These are phyloP conservation scores for Chlamydomonas schloesseri DNA, from an alignment of 139 green algal genomes.

Conservation along the genomic window DNA sequence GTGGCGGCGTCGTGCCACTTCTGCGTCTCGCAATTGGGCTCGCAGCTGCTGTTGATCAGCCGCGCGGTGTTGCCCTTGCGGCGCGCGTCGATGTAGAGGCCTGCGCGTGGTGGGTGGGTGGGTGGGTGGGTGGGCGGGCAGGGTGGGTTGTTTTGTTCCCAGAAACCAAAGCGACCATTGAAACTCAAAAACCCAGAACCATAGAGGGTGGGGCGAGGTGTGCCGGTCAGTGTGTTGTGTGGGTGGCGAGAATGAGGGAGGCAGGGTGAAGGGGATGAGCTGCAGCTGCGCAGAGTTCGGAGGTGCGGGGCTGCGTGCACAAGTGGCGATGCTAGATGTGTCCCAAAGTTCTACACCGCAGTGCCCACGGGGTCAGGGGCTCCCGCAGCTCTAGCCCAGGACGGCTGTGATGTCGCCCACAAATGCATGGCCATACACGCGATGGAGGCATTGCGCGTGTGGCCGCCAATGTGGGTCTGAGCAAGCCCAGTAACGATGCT, in stretches of 20 bases:
- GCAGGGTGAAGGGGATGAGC: too few species aligned
- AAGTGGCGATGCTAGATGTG: too few species aligned
- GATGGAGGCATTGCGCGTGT: not conserved
- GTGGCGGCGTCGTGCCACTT: conserved; percentile 81
- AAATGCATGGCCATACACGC: not conserved
- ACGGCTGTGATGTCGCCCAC: not conserved
- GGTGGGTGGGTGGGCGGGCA: not conserved
- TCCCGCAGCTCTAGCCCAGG: conserved; percentile 23
- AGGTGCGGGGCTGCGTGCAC: too few species aligned
- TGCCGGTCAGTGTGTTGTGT: too few species aligned
- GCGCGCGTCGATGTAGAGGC: conserved; percentile 87
- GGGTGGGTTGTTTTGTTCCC: too few species aligned
- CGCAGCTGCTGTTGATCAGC: conserved; percentile 90
- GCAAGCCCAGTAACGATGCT: too few species aligned
- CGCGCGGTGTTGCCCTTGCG: conserved; percentile 82
- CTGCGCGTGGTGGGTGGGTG: not conserved
- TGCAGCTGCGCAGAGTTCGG: too few species aligned
- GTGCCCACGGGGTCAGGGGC: not conserved
- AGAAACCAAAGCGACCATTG: too few species aligned
- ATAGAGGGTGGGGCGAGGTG: too few species aligned
- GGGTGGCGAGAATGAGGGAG: too few species aligned
- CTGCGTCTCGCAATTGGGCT: conserved; percentile 91
- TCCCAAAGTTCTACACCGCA: conserved; percentile 20
- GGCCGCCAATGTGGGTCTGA: conserved; percentile 1
- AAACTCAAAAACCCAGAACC: too few species aligned